Percentiles rank a stretch among this genome's conserved stretches.
phyloP scores from a whole-genome alignment of 257 asterid species.

The Avicennia marina region DNA sequence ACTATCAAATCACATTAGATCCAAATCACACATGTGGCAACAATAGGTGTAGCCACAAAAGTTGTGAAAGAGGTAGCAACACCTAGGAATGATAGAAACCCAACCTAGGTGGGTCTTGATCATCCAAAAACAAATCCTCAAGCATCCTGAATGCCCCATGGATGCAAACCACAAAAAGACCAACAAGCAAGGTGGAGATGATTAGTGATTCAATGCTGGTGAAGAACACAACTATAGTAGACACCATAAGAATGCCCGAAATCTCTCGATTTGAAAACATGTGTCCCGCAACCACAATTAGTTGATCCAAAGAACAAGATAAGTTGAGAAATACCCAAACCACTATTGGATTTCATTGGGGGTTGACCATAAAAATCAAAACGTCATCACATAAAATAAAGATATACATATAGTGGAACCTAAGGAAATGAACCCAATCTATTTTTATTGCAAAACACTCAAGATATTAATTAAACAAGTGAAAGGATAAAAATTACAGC shows the following conservation, averaged over 20 bases:
- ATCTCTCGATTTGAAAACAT: conserved; percentile 75
- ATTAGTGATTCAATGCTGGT: conserved; percentile 81
- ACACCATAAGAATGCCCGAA: conserved; percentile 53
- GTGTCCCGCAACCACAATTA: conserved; percentile 62
- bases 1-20: conserved; percentile 19
- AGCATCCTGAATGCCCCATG: conserved; percentile 91
- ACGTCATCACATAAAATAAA: too few species aligned
- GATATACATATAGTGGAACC: too few species aligned
- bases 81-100: conserved; percentile 79
- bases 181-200: conserved; percentile 68
- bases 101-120: conserved; percentile 63
- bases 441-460: too few species aligned
- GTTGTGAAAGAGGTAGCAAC: conserved; percentile 77
- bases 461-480: too few species aligned
- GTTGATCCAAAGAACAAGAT: conserved; percentile 78
- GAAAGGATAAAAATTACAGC: too few species aligned
- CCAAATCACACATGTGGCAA: conserved; percentile 46
- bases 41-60: conserved; percentile 54
- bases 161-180: conserved; percentile 58
- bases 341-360: too few species aligned
- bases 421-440: too few species aligned
- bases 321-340: conserved; percentile 73
- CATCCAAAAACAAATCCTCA: conserved; percentile 84
- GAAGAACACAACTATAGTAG: conserved; percentile 68
- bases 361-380: too few species aligned